phyloP scores from a whole-genome alignment of 1,284 basidiomycete genomes.

The Lentinula novae-zelandiae region DNA sequence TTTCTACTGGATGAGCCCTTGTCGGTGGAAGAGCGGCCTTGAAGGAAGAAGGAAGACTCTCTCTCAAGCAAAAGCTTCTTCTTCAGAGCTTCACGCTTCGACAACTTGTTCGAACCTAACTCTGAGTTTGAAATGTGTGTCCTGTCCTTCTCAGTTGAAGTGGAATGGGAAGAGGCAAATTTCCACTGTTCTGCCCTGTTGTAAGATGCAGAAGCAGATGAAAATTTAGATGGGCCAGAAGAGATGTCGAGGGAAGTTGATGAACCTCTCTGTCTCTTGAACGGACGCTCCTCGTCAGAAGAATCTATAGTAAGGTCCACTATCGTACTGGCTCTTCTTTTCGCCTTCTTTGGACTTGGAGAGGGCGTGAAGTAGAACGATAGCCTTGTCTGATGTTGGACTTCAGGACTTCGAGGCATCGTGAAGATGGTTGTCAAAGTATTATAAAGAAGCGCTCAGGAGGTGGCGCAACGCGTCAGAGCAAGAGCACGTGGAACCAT shows the following conservation, averaged over 20 bases:
- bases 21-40: neutral
- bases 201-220: neutral
- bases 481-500: neutral
- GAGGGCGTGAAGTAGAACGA: constrained; percentile 13
- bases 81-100: constrained; percentile 50
- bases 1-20: neutral
- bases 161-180: constrained; percentile 24
- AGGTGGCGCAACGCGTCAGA: constrained; percentile 1
- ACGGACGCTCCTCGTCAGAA: constrained; percentile 5
- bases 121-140: constrained; percentile 18
- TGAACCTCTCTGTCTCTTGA: constrained; percentile 3
- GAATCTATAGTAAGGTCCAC: constrained; percentile 11
- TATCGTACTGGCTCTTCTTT: neutral
- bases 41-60: constrained; percentile 25
- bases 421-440: neutral
- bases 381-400: constrained; percentile 1
- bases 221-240: neutral
- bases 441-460: neutral
- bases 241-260: neutral
- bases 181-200: constrained; percentile 32
- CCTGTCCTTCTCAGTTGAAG: constrained; percentile 22
- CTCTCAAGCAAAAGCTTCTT: constrained; percentile 50
- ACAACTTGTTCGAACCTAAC: constrained; percentile 18
- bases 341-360: constrained; percentile 1
- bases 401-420: neutral